Base-by-base conservation (phyloP, 2,329 filamentous ascomycete genomes). In the Verticillium dahliae region DNA sequence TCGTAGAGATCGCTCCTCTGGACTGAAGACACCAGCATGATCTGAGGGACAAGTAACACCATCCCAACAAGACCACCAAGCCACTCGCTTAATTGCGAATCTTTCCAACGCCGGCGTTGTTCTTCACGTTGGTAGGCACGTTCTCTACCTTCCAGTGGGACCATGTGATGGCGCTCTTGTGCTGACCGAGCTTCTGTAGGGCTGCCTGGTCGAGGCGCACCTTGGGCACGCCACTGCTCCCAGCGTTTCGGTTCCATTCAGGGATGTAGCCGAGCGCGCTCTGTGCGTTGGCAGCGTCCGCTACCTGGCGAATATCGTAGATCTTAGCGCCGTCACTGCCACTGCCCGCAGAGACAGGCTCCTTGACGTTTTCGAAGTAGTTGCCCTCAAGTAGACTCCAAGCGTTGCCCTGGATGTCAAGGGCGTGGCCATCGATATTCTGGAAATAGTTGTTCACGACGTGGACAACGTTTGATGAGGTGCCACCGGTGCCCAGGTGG, bases 381-480 rank as follows among this genome's bases (percentile, higher is more conserved):
- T 71, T 71, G 15, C 69, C 69, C 62, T 71, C 69, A 1, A 71
- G 61, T 5, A 71, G 65, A 0, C 67, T 66, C 0, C 61, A 64
- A 4, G 63, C 65, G 37, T 72, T 67, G 11, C 68, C 78, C 66
- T 82, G 73, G 61, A 73, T 84, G 73, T 86, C 83, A 14, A 79
- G 75, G 18, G 78, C 82, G 69, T 85, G 83, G 31, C 69, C 69
- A 33, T 68, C 63, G 65, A 70, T 70, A 60, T 68, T 69, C 41
- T 62, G 64, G 58, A 71, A 71, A 50, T 64, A 65, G 67, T 71
- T 70, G 67, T 71, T 71, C 64, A 62, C 60, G 14, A 67, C 68
- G 14, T 71, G 68, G 63, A 71, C 68, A 18, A 63, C 65, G 7
- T 64, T 65, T 31, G 58, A 66, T 27, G 58, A 66, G 58, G 34